Percentiles rank a stretch among this genome's conserved stretches.
Conservation (phyloP, 1,284 basidiomycete genomes). For the Ustilago esculenta region DNA sequence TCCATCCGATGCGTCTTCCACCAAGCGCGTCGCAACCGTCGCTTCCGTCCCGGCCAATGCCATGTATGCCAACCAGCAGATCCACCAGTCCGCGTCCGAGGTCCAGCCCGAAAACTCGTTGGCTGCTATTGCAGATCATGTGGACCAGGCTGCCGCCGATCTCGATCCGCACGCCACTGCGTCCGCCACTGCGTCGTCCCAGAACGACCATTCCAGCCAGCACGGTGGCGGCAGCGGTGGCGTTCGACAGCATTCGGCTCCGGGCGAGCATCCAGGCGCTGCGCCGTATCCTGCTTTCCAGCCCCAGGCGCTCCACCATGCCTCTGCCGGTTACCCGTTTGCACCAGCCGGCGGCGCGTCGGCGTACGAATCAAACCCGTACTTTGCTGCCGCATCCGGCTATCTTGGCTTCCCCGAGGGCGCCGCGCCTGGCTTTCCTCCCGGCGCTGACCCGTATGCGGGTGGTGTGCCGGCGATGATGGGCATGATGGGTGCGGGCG, state of each 20-base stretch:
- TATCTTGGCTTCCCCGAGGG: slow-evolving; percentile 52
- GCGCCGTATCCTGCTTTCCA: slow-evolving; percentile 27
- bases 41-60: slow-evolving; percentile 50
- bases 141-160: slow-evolving; percentile 54
- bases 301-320: slow-evolving; percentile 32
- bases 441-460: slow-evolving; percentile 32
- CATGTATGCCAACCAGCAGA: slow-evolving; percentile 57
- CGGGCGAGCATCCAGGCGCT: slow-evolving; percentile 29
- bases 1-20: background rate
- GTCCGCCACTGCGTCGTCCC: slow-evolving; percentile 8
- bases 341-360: slow-evolving; percentile 8
- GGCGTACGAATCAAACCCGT: slow-evolving; percentile 44
- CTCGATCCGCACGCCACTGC: slow-evolving; percentile 27
- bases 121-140: slow-evolving; percentile 55
- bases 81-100: slow-evolving; percentile 56
- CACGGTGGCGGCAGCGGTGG: slow-evolving; percentile 18
- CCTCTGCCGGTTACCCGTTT: slow-evolving; percentile 34
- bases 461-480: slow-evolving; percentile 24
- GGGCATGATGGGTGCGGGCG: slow-evolving; percentile 24
- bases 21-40: slow-evolving; percentile 16
- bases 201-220: slow-evolving; percentile 18
- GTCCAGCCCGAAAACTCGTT: slow-evolving; percentile 55
- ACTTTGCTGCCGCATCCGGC: slow-evolving; percentile 54
- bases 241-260: slow-evolving; percentile 39
- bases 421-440: slow-evolving; percentile 39